Percentiles rank a stretch among this genome's conserved stretches.
phyloP scores from a whole-genome alignment of 169 alveolate genomes.

The Amoebophrya sp. region DNA sequence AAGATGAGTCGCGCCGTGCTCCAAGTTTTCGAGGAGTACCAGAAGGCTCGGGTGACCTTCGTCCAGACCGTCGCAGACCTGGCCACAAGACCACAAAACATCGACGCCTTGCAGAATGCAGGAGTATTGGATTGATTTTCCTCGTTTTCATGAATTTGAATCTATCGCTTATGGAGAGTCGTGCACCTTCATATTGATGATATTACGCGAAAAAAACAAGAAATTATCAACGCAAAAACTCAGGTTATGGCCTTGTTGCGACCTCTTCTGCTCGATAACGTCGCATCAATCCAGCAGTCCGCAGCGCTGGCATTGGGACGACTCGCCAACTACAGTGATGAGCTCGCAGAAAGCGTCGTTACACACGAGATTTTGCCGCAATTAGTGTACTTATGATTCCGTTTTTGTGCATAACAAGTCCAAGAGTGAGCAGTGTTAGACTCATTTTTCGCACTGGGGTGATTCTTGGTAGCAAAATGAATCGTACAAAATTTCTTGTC shows the following conservation, averaged over 20 bases:
- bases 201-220: no score
- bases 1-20: not conserved
- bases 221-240: no score
- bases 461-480: not conserved
- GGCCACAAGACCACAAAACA: constrained; percentile 84
- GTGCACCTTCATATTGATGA: no score
- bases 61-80: constrained; percentile 91
- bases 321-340: constrained; percentile 81
- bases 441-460: no score
- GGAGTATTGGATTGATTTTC: constrained; percentile 55
- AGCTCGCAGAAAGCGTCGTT: constrained; percentile 85
- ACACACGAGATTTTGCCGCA: constrained; percentile 82
- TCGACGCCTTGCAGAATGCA: constrained; percentile 82
- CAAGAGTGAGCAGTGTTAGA: no score
- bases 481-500: not conserved
- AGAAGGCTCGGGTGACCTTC: constrained; percentile 83
- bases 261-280: constrained; percentile 42
- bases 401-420: not conserved
- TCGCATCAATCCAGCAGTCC: constrained; percentile 65
- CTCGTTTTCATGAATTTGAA: no score
- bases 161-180: no score
- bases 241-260: constrained; percentile 67
- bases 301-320: constrained; percentile 92
- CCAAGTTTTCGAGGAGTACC: constrained; percentile 83
- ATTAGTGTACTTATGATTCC: constrained; percentile 59